Conservation (phyloP, 2,329 filamentous ascomycete species). For the Claviceps citrina region DNA sequence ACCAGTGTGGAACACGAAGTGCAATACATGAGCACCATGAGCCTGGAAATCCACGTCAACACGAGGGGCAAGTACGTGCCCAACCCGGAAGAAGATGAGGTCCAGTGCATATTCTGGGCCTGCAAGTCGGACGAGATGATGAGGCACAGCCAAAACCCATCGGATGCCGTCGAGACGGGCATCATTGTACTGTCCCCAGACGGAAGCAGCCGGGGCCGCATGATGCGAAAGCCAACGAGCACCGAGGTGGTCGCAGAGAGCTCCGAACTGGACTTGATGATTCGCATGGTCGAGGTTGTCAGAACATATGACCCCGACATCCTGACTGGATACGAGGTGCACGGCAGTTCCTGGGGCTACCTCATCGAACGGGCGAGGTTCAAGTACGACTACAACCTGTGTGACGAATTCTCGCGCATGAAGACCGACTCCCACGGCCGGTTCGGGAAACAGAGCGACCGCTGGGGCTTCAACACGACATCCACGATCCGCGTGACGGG, state of each 20-base stretch:
- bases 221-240: constrained; percentile 44
- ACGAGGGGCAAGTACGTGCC: constrained; percentile 67
- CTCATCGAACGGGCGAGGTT: constrained; percentile 74
- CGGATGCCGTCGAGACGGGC: constrained; percentile 44
- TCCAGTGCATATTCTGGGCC: constrained; percentile 82
- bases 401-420: constrained; percentile 81
- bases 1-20: constrained; percentile 69
- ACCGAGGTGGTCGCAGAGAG: constrained; percentile 58
- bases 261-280: constrained; percentile 72
- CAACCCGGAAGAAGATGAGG: constrained; percentile 79
- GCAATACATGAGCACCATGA: constrained; percentile 95
- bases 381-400: constrained; percentile 81
- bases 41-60: constrained; percentile 82
- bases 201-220: constrained; percentile 39
- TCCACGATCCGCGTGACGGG: constrained; percentile 88
- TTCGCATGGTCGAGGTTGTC: constrained; percentile 75
- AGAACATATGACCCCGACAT: constrained; percentile 77
- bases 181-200: constrained; percentile 57
- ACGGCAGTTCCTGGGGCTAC: constrained; percentile 89
- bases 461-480: constrained; percentile 88
- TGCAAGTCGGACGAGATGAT: constrained; percentile 54
- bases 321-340: constrained; percentile 86
- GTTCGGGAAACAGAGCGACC: constrained; percentile 73
- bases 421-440: constrained; percentile 68
- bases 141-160: constrained; percentile 23